phyloP scores from a whole-genome alignment of 2,329 filamentous ascomycete species.

The Fusarium buharicum region DNA sequence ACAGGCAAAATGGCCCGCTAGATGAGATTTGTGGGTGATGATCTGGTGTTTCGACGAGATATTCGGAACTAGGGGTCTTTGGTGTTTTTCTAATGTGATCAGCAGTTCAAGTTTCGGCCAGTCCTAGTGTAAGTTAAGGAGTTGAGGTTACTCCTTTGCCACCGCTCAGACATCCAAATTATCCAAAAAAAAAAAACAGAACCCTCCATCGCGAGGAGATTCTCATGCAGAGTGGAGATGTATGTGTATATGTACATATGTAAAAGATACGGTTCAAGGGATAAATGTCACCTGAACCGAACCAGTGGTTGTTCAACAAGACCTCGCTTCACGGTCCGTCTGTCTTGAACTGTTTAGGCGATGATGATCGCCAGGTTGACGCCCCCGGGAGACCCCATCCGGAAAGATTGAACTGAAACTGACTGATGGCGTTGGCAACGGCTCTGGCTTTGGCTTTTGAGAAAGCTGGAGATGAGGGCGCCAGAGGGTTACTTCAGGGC shows the following conservation, averaged over 20 bases:
- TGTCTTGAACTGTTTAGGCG: neutral
- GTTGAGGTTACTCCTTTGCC: conserved; percentile 5
- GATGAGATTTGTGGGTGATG: conserved; percentile 12
- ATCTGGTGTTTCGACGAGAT: conserved; percentile 15
- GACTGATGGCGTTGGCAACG: too few relatives aligned
- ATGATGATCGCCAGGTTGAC: neutral
- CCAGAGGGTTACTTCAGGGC: neutral
- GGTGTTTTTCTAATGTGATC: conserved; percentile 11
- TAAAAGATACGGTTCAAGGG: neutral
- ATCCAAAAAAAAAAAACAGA: neutral
- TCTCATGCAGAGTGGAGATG: conserved; percentile 4
- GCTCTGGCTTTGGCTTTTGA: too few relatives aligned
- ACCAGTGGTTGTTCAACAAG: conserved; percentile 2
- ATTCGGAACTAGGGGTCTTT: neutral
- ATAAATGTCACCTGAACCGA: conserved; percentile 7
- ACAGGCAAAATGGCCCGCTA: conserved; percentile 1
- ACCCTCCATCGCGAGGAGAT: neutral
- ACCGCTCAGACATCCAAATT: conserved; percentile 4
- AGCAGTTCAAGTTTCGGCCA: neutral
- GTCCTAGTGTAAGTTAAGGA: neutral
- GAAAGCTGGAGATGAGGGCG: too few relatives aligned
- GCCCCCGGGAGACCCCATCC: neutral
- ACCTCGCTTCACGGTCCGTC: neutral
- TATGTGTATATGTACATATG: neutral
- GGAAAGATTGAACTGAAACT: too few relatives aligned